Evolutionary conservation across 441 rosid genomes (phyloP).

Genomic region (Eugenia klotzschiana): DNA sequence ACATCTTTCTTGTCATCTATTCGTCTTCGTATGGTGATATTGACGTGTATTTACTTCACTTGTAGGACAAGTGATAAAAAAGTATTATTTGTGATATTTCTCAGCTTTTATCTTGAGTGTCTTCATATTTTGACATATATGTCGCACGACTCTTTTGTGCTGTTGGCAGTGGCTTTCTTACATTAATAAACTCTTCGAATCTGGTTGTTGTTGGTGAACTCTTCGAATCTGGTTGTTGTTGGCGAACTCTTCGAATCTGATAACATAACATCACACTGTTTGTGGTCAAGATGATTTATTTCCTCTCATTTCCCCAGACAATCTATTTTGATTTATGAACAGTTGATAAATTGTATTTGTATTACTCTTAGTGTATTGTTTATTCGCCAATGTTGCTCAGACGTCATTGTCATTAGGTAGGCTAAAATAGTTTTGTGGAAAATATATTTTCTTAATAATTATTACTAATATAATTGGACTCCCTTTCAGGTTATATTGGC

Average conservation of each 20-base stretch:
- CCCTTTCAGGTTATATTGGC: constrained; percentile 63
- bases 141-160: neutral
- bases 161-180: neutral
- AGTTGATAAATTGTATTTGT: neutral
- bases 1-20: neutral
- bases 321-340: neutral
- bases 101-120: neutral
- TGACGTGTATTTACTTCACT: neutral
- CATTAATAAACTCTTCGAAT: neutral
- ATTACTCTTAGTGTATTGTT: neutral
- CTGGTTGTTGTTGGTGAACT: neutral
- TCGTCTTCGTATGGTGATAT: neutral
- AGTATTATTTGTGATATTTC: neutral
- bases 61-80: neutral
- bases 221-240: neutral
- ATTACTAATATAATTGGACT: neutral
- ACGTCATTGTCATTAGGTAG: neutral
- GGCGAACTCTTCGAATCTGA: too few species aligned
- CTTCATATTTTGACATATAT: neutral
- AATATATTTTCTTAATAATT: neutral
- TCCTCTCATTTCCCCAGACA: neutral
- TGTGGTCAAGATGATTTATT: neutral
- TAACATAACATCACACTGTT: neutral
- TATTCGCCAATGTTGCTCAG: neutral
- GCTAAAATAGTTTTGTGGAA: neutral